Evolutionary conservation across 2,329 filamentous ascomycete genomes (phyloP).

Genomic region (Fusarium burgessii): DNA sequence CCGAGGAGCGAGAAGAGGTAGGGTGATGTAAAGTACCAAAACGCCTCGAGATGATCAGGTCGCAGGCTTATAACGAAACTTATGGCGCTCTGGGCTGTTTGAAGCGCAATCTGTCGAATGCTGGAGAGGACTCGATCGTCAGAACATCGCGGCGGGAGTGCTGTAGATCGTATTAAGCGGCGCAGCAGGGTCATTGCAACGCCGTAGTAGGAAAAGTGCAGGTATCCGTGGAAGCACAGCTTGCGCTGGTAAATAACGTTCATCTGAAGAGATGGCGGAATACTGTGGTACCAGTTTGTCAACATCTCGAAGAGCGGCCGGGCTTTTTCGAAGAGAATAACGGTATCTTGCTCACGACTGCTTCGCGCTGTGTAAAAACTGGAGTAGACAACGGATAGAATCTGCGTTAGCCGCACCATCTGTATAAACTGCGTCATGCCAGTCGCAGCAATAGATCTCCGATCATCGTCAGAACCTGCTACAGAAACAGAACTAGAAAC

Average conservation of each 20-base stretch:
- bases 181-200: slow-evolving; percentile 60
- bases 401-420: slow-evolving; percentile 60
- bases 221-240: slow-evolving; percentile 55
- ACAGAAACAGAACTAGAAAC: slow-evolving; percentile 31
- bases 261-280: slow-evolving; percentile 60
- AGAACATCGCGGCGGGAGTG: slow-evolving; percentile 47
- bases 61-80: slow-evolving; percentile 51
- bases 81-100: slow-evolving; percentile 50
- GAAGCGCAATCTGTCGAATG: slow-evolving; percentile 49
- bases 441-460: slow-evolving; percentile 51
- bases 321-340: slow-evolving; percentile 58
- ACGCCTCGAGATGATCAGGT: slow-evolving; percentile 56
- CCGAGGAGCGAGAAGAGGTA: slow-evolving; percentile 56
- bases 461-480: slow-evolving; percentile 44
- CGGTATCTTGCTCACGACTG: slow-evolving; percentile 48
- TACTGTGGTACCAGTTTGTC: slow-evolving; percentile 60
- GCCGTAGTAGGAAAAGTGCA: slow-evolving; percentile 61
- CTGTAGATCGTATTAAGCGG: slow-evolving; percentile 55
- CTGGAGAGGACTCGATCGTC: slow-evolving; percentile 46
- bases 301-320: slow-evolving; percentile 61
- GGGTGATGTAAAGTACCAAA: slow-evolving; percentile 56
- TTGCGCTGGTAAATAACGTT: slow-evolving; percentile 56
- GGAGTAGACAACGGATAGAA: slow-evolving; percentile 60
- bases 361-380: slow-evolving; percentile 56
- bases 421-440: slow-evolving; percentile 58